These are phyloP conservation scores for Tolypocladium guangdongense DNA, from an alignment of 2,329 filamentous ascomycete genomes.

Conservation along the genomic window DNA sequence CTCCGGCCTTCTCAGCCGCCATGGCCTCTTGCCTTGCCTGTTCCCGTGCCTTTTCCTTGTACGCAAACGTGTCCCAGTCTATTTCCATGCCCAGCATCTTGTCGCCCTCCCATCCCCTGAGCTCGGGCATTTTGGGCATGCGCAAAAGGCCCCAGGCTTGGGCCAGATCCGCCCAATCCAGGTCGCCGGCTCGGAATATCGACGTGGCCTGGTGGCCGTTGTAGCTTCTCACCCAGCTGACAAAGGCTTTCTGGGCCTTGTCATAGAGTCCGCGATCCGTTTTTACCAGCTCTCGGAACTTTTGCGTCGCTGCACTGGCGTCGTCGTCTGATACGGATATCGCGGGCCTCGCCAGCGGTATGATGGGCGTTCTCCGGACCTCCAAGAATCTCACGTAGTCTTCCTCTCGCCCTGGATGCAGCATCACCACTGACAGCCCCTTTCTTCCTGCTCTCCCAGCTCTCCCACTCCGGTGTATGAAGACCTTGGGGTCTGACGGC, in stretches of 20 bases:
- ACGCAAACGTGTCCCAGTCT: slow-evolving; percentile 57
- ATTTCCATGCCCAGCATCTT: slow-evolving; percentile 50
- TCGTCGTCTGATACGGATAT: slow-evolving; percentile 50
- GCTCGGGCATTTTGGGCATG: slow-evolving; percentile 89
- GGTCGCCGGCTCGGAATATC: slow-evolving; percentile 73
- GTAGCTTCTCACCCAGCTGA: slow-evolving; percentile 87
- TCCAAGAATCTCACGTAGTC: slow-evolving; percentile 83
- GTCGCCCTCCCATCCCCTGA: slow-evolving; percentile 62
- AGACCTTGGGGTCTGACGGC: slow-evolving; percentile 81
- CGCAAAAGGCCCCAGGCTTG: slow-evolving; percentile 77
- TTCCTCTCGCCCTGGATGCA: slow-evolving; percentile 77
- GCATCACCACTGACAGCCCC: slow-evolving; percentile 74
- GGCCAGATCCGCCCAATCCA: slow-evolving; percentile 77
- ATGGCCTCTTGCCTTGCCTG: slow-evolving; percentile 49
- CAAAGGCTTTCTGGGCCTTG: slow-evolving; percentile 83
- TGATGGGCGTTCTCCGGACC: slow-evolving; percentile 76
- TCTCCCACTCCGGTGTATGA: slow-evolving; percentile 85
- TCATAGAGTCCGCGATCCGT: slow-evolving; percentile 57
- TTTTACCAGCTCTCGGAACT: slow-evolving; percentile 48
- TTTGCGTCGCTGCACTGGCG: slow-evolving; percentile 43
- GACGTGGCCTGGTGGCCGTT: slow-evolving; percentile 82
- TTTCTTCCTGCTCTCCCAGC: slow-evolving; percentile 81
- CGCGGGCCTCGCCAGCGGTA: slow-evolving; percentile 44
- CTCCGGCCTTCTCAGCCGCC: slow-evolving; percentile 31
- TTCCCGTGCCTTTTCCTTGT: slow-evolving; percentile 63